A percentile compares a stretch with the other conserved stretches of the same genome.
phyloP scores from a whole-genome alignment of 2,329 filamentous ascomycete species.

The Bimuria novae-zelandiae region DNA sequence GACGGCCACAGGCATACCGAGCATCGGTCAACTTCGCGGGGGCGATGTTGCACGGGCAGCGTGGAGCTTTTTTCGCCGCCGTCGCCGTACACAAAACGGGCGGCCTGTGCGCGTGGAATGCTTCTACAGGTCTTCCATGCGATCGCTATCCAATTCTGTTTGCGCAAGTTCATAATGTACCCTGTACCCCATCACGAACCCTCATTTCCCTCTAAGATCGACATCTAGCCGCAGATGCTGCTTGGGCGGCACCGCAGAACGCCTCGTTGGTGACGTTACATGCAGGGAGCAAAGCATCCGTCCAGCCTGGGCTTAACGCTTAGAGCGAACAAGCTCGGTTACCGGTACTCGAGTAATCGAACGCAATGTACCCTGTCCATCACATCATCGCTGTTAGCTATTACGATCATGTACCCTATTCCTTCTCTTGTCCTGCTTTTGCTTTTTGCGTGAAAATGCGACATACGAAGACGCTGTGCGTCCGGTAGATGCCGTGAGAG shows the following conservation, averaged over 20 bases:
- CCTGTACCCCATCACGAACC: background rate
- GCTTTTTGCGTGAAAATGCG: background rate
- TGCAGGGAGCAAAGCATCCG: background rate
- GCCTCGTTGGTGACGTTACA: background rate
- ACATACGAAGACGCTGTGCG: too few species aligned
- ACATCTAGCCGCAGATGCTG: background rate
- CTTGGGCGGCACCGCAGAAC: background rate
- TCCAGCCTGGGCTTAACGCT: slow-evolving; percentile 6
- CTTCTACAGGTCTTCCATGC: background rate
- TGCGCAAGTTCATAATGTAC: background rate
- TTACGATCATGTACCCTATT: background rate
- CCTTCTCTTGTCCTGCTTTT: background rate
- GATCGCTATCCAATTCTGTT: background rate
- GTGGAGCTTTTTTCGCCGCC: background rate
- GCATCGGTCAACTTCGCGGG: background rate
- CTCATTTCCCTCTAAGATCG: background rate
- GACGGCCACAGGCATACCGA: slow-evolving; percentile 1
- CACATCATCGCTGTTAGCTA: slow-evolving; percentile 3
- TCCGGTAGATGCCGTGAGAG: too few species aligned
- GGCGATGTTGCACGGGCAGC: background rate
- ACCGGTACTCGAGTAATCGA: too few species aligned
- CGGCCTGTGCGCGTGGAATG: background rate
- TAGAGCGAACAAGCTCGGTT: slow-evolving; percentile 5
- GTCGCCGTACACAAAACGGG: slow-evolving; percentile 1
- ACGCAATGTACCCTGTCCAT: slow-evolving; percentile 1